Conservation (phyloP, 495 filamentous ascomycete species). For the Neurospora intermedia region DNA sequence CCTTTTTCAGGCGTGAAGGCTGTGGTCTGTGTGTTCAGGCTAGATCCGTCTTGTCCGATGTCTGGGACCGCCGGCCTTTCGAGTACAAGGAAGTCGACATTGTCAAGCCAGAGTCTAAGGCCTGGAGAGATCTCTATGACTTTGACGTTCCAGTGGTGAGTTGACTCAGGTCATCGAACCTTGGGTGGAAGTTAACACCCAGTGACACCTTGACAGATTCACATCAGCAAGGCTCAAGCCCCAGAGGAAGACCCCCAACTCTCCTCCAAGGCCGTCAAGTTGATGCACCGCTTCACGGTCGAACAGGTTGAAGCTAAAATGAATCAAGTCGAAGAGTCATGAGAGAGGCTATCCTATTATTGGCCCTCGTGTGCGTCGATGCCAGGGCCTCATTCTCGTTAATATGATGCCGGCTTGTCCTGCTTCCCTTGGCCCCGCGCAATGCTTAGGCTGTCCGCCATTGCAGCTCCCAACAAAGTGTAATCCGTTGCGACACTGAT, state of each 20-base stretch:
- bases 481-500: conserved; percentile 54
- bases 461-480: conserved; percentile 37
- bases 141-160: conserved; percentile 80
- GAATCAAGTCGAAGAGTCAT: conserved; percentile 46
- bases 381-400: conserved; percentile 1
- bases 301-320: conserved; percentile 62
- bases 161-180: neutral
- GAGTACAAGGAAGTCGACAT: conserved; percentile 74
- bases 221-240: conserved; percentile 43
- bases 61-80: conserved; percentile 60
- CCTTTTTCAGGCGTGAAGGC: conserved; percentile 69
- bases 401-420: conserved; percentile 25
- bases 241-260: conserved; percentile 38
- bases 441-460: conserved; percentile 31
- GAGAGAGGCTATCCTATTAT: neutral
- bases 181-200: neutral
- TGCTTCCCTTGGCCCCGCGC: conserved; percentile 33
- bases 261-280: conserved; percentile 53
- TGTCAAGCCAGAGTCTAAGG: conserved; percentile 49
- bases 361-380: neutral
- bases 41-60: conserved; percentile 55
- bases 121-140: conserved; percentile 75
- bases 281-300: conserved; percentile 75
- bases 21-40: conserved; percentile 75
- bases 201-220: conserved; percentile 41